These are phyloP conservation scores for Jamesozyma piceae DNA, from an alignment of 805 yeast species.

Conservation along the genomic window DNA sequence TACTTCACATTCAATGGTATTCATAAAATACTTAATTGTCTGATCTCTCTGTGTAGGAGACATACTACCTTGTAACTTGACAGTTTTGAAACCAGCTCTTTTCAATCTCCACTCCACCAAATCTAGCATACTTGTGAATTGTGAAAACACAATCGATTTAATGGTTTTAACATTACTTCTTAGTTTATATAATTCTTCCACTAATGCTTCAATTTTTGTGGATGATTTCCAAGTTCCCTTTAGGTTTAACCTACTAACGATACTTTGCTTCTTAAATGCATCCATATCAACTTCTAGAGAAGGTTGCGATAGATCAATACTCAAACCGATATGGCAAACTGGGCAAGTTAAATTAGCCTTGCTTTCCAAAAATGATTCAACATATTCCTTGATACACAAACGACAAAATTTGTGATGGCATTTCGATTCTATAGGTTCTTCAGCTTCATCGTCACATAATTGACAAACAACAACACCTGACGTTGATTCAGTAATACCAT, in stretches of 20 bases:
- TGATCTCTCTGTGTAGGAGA: constrained; percentile 91
- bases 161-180: constrained; percentile 83
- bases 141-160: constrained; percentile 94
- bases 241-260: constrained; percentile 81
- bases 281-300: constrained; percentile 57
- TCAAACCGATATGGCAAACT: constrained; percentile 87
- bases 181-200: constrained; percentile 81
- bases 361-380: constrained; percentile 60
- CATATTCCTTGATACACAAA: constrained; percentile 82
- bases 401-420: constrained; percentile 94
- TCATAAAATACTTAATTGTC: constrained; percentile 86
- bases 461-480: constrained; percentile 65
- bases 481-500: constrained; percentile 29
- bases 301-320: constrained; percentile 84
- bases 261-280: constrained; percentile 48
- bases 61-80: constrained; percentile 93
- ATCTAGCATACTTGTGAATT: constrained; percentile 93
- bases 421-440: constrained; percentile 89
- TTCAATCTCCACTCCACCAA: constrained; percentile 91
- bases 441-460: constrained; percentile 95
- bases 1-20: constrained; percentile 83
- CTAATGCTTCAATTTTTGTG: constrained; percentile 91
- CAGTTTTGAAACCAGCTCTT: constrained; percentile 91
- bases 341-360: constrained; percentile 69
- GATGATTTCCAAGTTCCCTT: constrained; percentile 88